Evolutionary conservation across 2,329 filamentous ascomycete species (phyloP).

Genomic region (Curvularia sp.): DNA sequence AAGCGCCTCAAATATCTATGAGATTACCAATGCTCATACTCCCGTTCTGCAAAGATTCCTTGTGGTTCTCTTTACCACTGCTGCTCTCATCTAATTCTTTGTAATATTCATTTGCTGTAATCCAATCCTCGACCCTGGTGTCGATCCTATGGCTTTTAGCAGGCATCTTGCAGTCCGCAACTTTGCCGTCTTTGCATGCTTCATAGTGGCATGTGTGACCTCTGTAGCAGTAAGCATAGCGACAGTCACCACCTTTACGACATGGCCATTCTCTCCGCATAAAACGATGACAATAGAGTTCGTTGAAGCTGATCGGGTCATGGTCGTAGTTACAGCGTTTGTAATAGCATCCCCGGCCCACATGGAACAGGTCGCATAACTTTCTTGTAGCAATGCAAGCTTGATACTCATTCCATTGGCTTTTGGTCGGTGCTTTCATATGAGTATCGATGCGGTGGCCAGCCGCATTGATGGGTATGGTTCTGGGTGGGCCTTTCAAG

Average conservation of each 20-base stretch:
- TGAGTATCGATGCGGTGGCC: not conserved
- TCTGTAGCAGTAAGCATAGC: not conserved
- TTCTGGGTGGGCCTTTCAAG: not conserved
- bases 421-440: not conserved
- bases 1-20: not conserved
- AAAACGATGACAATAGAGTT: not conserved
- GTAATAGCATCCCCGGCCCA: not conserved
- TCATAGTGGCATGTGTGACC: constrained; percentile 1
- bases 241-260: not conserved
- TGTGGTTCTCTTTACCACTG: not conserved
- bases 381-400: not conserved
- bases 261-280: not conserved
- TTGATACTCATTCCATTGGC: not conserved
- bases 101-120: not conserved
- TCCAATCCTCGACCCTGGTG: not conserved
- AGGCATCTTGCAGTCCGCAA: not conserved
- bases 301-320: not conserved
- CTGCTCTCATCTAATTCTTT: not conserved
- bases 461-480: not conserved
- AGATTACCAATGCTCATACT: not conserved
- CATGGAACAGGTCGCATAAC: not conserved
- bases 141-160: not conserved
- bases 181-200: not conserved
- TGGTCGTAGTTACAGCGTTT: not conserved
- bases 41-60: not conserved